Evolutionary conservation across 192 early-diverging fungal genomes (phyloP).

Genomic region (Entophlyctis helioformis): DNA sequence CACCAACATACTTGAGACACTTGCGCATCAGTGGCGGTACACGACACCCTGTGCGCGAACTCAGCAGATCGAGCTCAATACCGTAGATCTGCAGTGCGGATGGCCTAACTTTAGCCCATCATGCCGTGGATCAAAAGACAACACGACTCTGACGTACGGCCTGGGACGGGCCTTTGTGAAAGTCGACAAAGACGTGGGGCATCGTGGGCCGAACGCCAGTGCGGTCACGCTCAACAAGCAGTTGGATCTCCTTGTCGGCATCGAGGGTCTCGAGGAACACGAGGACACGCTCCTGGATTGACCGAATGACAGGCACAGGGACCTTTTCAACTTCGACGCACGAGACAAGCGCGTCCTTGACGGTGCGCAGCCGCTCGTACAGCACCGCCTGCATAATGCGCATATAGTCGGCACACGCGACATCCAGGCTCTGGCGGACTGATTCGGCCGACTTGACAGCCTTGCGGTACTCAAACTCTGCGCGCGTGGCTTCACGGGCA

Average conservation of each 20-base stretch:
- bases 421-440: slow-evolving; percentile 16
- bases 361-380: slow-evolving; percentile 12
- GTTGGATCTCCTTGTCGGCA: slow-evolving; percentile 23
- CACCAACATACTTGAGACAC: too few species aligned
- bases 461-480: slow-evolving; percentile 22
- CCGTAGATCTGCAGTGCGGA: too few species aligned
- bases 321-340: slow-evolving; percentile 19
- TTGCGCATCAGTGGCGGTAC: too few species aligned
- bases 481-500: slow-evolving; percentile 21
- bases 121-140: too few species aligned
- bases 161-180: too few species aligned
- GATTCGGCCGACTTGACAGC: slow-evolving; percentile 15
- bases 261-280: slow-evolving; percentile 27
- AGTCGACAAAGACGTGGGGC: too few species aligned
- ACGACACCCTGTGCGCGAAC: too few species aligned
- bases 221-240: slow-evolving; percentile 18
- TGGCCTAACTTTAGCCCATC: too few species aligned
- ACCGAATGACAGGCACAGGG: slow-evolving; percentile 1
- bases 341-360: slow-evolving; percentile 12
- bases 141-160: too few species aligned
- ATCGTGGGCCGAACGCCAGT: too few species aligned
- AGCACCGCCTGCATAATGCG: slow-evolving; percentile 13
- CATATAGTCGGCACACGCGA: slow-evolving; percentile 23
- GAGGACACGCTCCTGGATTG: slow-evolving; percentile 7
- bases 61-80: too few species aligned